phyloP scores from a whole-genome alignment of 805 yeast species.

The Lachancea thermotolerans region DNA sequence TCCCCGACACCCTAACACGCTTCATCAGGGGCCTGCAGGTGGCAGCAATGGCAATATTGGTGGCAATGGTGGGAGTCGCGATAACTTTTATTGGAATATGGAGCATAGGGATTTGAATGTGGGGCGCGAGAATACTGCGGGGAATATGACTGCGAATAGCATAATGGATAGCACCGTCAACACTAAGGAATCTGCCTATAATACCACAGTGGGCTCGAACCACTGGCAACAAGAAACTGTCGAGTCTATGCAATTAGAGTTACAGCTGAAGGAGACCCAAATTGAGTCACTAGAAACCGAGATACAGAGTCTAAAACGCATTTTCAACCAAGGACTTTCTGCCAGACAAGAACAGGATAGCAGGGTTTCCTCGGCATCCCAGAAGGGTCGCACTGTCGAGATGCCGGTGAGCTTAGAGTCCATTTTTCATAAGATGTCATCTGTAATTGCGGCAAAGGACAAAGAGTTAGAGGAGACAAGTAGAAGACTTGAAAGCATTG shows the following conservation, averaged over 20 bases:
- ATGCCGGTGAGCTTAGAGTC: conserved; percentile 41
- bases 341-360: conserved; percentile 28
- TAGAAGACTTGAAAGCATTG: conserved; percentile 52
- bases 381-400: conserved; percentile 17
- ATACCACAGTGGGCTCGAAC: conserved; percentile 9
- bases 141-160: conserved; percentile 5
- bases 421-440: conserved; percentile 43
- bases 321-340: conserved; percentile 32
- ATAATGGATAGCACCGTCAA: conserved; percentile 8
- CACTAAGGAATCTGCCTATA: conserved; percentile 9
- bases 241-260: conserved; percentile 42
- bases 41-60: neutral
- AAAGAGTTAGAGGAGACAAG: conserved; percentile 57
- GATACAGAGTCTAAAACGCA: conserved; percentile 32
- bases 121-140: conserved; percentile 3
- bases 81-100: conserved; percentile 1
- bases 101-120: conserved; percentile 5
- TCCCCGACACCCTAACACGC: neutral
- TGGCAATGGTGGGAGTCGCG: neutral
- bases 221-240: conserved; percentile 13
- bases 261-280: conserved; percentile 49
- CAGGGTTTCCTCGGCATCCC: conserved; percentile 5
- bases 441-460: conserved; percentile 40
- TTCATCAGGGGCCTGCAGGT: conserved; percentile 2
- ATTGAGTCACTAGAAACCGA: conserved; percentile 42